Evolutionary conservation across 257 asterid genomes (phyloP).

Genomic region (Sherardia arvensis): DNA sequence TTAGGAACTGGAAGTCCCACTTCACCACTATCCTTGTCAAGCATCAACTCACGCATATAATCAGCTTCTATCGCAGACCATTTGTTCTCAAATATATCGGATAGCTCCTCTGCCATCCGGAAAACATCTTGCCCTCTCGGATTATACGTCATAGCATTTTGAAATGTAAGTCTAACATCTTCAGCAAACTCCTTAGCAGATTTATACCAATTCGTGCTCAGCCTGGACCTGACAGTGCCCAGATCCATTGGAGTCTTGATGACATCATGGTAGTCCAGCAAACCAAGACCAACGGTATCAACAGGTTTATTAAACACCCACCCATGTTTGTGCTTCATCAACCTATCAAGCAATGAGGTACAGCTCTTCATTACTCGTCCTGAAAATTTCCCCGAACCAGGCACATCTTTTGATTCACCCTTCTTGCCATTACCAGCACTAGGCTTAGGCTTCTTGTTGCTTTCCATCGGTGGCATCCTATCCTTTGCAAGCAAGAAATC

Average conservation of each 20-base stretch:
- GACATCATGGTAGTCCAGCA: constrained; percentile 71
- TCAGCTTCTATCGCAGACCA: constrained; percentile 60
- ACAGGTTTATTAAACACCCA: constrained; percentile 91
- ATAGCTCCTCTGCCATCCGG: constrained; percentile 72
- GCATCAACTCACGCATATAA: constrained; percentile 35
- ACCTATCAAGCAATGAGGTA: constrained; percentile 45
- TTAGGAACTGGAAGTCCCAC: constrained; percentile 42
- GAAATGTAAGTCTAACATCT: constrained; percentile 75
- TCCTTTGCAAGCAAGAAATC: constrained; percentile 76
- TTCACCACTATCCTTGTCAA: constrained; percentile 25
- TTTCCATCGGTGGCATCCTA: constrained; percentile 54
- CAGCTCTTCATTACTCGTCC: constrained; percentile 53
- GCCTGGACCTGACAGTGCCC: constrained; percentile 25
- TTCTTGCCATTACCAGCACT: constrained; percentile 35
- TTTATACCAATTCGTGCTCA: constrained; percentile 51
- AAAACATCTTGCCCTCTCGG: constrained; percentile 80
- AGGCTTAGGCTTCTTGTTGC: constrained; percentile 57
- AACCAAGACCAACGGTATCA: constrained; percentile 58
- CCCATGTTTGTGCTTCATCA: constrained; percentile 88
- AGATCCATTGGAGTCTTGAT: constrained; percentile 19
- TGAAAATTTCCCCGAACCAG: constrained; percentile 31
- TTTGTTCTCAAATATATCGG: constrained; percentile 52
- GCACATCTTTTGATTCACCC: constrained; percentile 29
- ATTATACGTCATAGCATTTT: constrained; percentile 75
- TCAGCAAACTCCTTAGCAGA: constrained; percentile 71